Percentiles rank a stretch among this genome's conserved stretches.
phyloP scores from a whole-genome alignment of 2,329 filamentous ascomycete genomes.

The Botrytis aclada region DNA sequence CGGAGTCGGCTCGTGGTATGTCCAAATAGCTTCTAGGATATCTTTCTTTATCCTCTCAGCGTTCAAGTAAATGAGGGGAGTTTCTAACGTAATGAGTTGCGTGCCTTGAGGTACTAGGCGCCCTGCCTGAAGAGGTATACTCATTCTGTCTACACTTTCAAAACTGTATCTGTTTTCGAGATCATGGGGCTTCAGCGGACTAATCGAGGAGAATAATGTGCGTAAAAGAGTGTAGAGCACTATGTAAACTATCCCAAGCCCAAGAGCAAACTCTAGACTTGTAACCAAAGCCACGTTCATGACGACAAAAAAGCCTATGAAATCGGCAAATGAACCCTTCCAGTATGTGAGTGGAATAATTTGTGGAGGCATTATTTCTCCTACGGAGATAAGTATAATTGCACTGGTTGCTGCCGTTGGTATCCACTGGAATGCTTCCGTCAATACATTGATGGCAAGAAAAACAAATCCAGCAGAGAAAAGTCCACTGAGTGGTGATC shows the following conservation, averaged over 20 bases:
- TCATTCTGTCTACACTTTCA: not conserved
- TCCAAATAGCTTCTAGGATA: slow-evolving; percentile 8
- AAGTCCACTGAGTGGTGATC: slow-evolving; percentile 57
- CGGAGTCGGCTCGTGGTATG: not conserved
- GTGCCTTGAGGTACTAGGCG: not conserved
- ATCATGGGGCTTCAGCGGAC: not conserved
- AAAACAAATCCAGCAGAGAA: slow-evolving; percentile 61
- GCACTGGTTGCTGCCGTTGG: slow-evolving; percentile 62
- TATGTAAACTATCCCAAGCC: not conserved
- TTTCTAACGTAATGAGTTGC: slow-evolving; percentile 6
- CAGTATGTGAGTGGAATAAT: not conserved
- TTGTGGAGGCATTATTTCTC: not conserved
- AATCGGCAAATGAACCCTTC: slow-evolving; percentile 60
- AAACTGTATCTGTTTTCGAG: slow-evolving; percentile 2
- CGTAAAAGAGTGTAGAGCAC: slow-evolving; percentile 8
- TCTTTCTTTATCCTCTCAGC: slow-evolving; percentile 5
- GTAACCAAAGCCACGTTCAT: not conserved
- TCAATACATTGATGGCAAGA: slow-evolving; percentile 59
- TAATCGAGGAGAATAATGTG: not conserved
- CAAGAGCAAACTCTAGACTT: not conserved
- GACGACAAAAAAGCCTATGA: slow-evolving; percentile 45
- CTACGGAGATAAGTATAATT: slow-evolving; percentile 47
- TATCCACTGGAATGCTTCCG: slow-evolving; percentile 63
- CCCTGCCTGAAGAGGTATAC: not conserved
- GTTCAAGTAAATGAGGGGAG: slow-evolving; percentile 1